Evolutionary conservation across 495 filamentous ascomycete genomes (phyloP).

Genomic region (Tuber melanosporum): DNA sequence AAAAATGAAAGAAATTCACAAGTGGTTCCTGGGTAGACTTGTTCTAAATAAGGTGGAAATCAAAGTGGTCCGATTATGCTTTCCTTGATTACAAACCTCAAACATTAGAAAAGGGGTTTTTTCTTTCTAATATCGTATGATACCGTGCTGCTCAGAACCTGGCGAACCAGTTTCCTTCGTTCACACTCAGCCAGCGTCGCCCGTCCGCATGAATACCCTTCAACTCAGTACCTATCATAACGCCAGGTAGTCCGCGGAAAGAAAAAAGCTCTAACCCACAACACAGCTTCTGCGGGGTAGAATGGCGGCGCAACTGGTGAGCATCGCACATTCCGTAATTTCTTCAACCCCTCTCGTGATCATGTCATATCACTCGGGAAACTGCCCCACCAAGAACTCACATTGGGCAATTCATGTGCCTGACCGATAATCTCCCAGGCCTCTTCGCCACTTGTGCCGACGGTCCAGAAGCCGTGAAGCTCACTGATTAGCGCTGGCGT

Average conservation of each 20-base stretch:
- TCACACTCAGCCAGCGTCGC: background rate
- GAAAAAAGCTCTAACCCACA: background rate
- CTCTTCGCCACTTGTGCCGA: background rate
- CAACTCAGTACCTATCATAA: background rate
- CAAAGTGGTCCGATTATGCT: background rate
- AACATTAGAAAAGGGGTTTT: background rate
- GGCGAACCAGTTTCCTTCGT: background rate
- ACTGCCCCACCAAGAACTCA: background rate
- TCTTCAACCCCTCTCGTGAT: background rate
- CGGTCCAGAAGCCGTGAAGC: background rate
- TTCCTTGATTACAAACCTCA: background rate
- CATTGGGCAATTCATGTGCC: background rate
- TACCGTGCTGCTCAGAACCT: background rate
- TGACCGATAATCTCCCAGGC: background rate
- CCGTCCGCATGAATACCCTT: background rate
- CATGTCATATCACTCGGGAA: background rate
- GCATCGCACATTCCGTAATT: background rate
- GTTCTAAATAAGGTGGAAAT: background rate
- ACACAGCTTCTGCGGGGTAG: background rate
- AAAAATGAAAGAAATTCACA: slow-evolving; percentile 1
- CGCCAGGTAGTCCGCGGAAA: background rate
- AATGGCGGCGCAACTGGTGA: background rate
- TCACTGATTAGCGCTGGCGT: background rate
- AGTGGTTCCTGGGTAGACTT: background rate
- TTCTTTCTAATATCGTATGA: background rate